These are phyloP conservation scores for Xerocomus amazonicus DNA, from an alignment of 1,284 basidiomycete species.

Conservation along the genomic window DNA sequence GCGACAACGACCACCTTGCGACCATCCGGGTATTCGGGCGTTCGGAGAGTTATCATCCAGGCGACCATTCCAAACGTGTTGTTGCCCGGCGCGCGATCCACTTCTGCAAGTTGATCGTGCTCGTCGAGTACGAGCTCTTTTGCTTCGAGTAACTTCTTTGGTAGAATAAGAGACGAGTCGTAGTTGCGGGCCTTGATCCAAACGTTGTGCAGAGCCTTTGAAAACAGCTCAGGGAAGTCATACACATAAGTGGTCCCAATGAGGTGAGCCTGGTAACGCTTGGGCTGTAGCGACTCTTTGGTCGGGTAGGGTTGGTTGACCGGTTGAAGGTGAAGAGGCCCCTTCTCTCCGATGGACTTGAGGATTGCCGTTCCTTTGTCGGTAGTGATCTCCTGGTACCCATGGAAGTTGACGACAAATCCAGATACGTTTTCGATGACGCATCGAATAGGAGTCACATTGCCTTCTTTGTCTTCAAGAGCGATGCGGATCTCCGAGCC, in stretches of 20 bases:
- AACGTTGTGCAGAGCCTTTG: slow-evolving; percentile 91
- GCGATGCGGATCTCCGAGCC: slow-evolving; percentile 96
- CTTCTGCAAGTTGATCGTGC: slow-evolving; percentile 85
- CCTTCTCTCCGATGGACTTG: slow-evolving; percentile 94
- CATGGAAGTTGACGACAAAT: slow-evolving; percentile 97
- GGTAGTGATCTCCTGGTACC: slow-evolving; percentile 97
- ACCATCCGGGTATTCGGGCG: slow-evolving; percentile 91
- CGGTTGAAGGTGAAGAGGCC: slow-evolving; percentile 89
- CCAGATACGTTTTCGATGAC: slow-evolving; percentile 99
- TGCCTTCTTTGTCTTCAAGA: slow-evolving; percentile 90
- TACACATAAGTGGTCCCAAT: slow-evolving; percentile 98
- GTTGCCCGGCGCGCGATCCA: slow-evolving; percentile 88
- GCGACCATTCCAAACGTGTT: slow-evolving; percentile 98
- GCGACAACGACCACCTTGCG: slow-evolving; percentile 89
- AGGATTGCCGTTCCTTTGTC: slow-evolving; percentile 93
- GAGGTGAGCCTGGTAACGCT: slow-evolving; percentile 98
- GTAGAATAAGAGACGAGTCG: slow-evolving; percentile 67
- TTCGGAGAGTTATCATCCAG: slow-evolving; percentile 92
- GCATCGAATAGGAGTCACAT: slow-evolving; percentile 92
- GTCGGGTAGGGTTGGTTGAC: slow-evolving; percentile 92
- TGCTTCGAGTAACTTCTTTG: slow-evolving; percentile 78
- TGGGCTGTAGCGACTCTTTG: slow-evolving; percentile 98
- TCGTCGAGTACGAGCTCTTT: slow-evolving; percentile 94
- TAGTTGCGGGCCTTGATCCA: slow-evolving; percentile 76
- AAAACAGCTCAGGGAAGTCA: slow-evolving; percentile 98